Evolutionary conservation across 192 early-diverging fungal genomes (phyloP).

Genomic region (Backusella circina): DNA sequence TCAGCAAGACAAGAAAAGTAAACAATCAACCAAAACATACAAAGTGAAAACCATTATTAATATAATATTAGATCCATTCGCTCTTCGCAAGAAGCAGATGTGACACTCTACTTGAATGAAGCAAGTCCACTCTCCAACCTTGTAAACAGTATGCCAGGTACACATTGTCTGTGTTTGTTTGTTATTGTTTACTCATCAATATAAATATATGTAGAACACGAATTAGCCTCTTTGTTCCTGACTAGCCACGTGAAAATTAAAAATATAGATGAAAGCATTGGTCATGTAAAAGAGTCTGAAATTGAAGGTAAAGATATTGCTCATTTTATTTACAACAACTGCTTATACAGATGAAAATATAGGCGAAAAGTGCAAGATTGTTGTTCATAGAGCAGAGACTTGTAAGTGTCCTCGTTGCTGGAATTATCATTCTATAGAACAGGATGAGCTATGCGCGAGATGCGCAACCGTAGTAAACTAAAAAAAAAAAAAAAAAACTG

Average conservation of each 20-base stretch:
- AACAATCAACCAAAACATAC: not conserved
- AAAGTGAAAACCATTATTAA: not conserved
- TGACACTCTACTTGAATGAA: slow-evolving; percentile 32
- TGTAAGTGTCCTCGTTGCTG: slow-evolving; percentile 84
- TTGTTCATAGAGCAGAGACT: slow-evolving; percentile 41
- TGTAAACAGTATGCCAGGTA: slow-evolving; percentile 12
- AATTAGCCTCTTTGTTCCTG: slow-evolving; percentile 47
- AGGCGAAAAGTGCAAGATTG: slow-evolving; percentile 23
- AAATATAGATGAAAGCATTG: not conserved
- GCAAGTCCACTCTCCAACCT: not conserved
- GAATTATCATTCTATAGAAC: slow-evolving; percentile 52
- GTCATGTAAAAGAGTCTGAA: not conserved
- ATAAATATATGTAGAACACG: slow-evolving; percentile 28
- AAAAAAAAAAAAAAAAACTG: not conserved
- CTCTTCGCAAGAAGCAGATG: slow-evolving; percentile 48
- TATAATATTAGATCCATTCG: slow-evolving; percentile 34
- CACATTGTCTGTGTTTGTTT: not conserved
- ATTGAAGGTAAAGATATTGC: slow-evolving; percentile 1
- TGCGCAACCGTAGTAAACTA: slow-evolving; percentile 38
- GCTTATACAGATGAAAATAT: not conserved
- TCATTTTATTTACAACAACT: not conserved
- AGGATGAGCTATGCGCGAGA: slow-evolving; percentile 54
- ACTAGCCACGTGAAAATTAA: slow-evolving; percentile 40
- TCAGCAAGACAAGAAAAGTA: slow-evolving; percentile 50
- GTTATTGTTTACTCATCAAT: not conserved